Percentiles rank a stretch among this genome's conserved stretches.
Conservation (phyloP, 805 yeast species). For the Saturnispora gosingensis region DNA sequence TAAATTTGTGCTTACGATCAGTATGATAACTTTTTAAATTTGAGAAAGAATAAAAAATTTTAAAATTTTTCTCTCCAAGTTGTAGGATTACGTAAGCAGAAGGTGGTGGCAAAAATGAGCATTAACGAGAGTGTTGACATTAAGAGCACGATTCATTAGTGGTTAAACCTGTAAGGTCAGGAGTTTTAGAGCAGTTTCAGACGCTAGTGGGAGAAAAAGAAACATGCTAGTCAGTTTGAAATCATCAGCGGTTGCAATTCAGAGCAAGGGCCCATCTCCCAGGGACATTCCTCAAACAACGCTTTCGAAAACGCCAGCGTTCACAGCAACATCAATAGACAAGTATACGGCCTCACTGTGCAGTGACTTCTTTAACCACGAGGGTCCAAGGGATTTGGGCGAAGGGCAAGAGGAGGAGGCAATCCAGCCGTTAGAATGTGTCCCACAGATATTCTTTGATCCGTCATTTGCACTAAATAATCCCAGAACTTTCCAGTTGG, state of each 20-base stretch:
- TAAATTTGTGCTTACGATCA: not conserved
- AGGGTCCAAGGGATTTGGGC: conserved; percentile 27
- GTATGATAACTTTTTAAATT: too few species aligned
- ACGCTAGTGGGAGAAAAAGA: not conserved
- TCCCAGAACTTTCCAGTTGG: conserved; percentile 72
- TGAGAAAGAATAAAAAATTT: too few species aligned
- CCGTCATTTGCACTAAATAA: conserved; percentile 74
- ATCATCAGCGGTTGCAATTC: conserved; percentile 34
- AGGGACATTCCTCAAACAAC: conserved; percentile 79
- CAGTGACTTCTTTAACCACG: conserved; percentile 37
- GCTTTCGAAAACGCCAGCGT: conserved; percentile 43
- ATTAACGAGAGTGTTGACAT: not conserved
- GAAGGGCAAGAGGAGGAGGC: conserved; percentile 19
- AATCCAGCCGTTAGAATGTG: conserved; percentile 29
- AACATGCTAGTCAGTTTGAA: conserved; percentile 18
- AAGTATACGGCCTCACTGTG: conserved; percentile 36
- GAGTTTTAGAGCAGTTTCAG: not conserved
- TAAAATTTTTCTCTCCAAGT: not conserved
- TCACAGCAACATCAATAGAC: conserved; percentile 34
- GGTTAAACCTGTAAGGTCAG: not conserved
- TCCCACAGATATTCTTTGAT: conserved; percentile 65
- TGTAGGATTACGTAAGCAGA: not conserved
- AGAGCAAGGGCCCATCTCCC: conserved; percentile 58
- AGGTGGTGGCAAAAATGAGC: not conserved
- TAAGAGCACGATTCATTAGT: not conserved